These are phyloP conservation scores for Litchi chinensis DNA, from an alignment of 345 rosid species.

Conservation along the genomic window DNA sequence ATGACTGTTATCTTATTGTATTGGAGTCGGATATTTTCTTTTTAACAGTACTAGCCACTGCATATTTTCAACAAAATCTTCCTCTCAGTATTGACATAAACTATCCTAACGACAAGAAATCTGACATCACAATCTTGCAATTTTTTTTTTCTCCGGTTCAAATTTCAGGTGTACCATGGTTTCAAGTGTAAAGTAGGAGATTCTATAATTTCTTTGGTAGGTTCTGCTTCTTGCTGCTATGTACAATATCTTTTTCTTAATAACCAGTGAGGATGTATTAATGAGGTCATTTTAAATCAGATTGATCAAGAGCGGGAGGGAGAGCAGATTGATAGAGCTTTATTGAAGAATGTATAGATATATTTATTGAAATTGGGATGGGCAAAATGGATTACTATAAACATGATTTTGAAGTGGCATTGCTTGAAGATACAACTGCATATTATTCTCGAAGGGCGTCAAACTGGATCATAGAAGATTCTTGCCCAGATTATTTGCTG, in stretches of 20 bases:
- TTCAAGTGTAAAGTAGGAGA: slow-evolving; percentile 45
- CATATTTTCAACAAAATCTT: background rate
- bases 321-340: slow-evolving; percentile 60
- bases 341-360: slow-evolving; percentile 59
- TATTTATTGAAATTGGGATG: slow-evolving; percentile 70
- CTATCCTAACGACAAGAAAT: background rate
- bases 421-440: slow-evolving; percentile 53
- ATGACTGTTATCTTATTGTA: background rate
- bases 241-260: background rate
- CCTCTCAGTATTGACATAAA: background rate
- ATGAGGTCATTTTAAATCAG: slow-evolving; percentile 28
- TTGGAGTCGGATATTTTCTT: too few species aligned
- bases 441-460: slow-evolving; percentile 71
- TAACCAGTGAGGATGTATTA: slow-evolving; percentile 4
- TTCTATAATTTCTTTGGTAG: slow-evolving; percentile 57
- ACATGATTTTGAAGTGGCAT: slow-evolving; percentile 52
- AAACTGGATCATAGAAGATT: slow-evolving; percentile 58
- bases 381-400: slow-evolving; percentile 47
- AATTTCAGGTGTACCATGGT: slow-evolving; percentile 48
- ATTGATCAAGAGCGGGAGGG: slow-evolving; percentile 61
- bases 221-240: slow-evolving; percentile 12
- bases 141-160: background rate
- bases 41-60: background rate
- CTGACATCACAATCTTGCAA: background rate
- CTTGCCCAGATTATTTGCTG: slow-evolving; percentile 63